Evolutionary conservation across 805 yeast genomes (phyloP).

Genomic region (Saturnispora silvae): DNA sequence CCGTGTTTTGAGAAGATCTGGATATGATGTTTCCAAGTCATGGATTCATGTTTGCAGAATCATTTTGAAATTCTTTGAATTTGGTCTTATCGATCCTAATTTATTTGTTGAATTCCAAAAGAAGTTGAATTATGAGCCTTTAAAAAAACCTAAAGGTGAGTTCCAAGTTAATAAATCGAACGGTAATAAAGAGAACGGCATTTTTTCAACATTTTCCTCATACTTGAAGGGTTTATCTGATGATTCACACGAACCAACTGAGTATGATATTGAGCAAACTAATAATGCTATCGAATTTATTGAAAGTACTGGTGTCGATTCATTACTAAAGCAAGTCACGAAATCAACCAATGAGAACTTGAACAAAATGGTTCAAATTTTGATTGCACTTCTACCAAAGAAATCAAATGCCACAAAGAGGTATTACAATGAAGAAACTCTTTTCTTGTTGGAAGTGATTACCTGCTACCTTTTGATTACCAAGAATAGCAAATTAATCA

Average conservation of each 20-base stretch:
- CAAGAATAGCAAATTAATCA: conserved; percentile 18
- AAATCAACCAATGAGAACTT: conserved; percentile 27
- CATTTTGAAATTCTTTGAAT: conserved; percentile 56
- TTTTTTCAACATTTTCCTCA: conserved; percentile 86
- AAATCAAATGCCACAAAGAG: conserved; percentile 21
- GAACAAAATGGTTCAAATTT: conserved; percentile 24
- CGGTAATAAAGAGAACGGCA: conserved; percentile 60
- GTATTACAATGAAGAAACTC: conserved; percentile 19
- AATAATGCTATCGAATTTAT: conserved; percentile 76
- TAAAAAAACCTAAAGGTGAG: conserved; percentile 58
- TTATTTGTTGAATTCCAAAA: conserved; percentile 56
- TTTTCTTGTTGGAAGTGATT: conserved; percentile 24
- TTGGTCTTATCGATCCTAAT: conserved; percentile 59
- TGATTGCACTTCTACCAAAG: conserved; percentile 28
- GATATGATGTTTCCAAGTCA: conserved; percentile 33
- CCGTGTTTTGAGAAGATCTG: conserved; percentile 55
- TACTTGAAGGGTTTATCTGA: conserved; percentile 81
- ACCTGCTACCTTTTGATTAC: conserved; percentile 25
- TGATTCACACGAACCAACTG: conserved; percentile 84
- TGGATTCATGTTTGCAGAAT: conserved; percentile 58
- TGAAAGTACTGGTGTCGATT: conserved; percentile 51
- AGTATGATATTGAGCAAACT: conserved; percentile 83
- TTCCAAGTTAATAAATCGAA: conserved; percentile 52
- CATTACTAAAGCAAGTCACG: conserved; percentile 43
- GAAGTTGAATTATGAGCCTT: conserved; percentile 37